phyloP scores from a whole-genome alignment of 441 rosid genomes.

The Codiaeum variegatum region DNA sequence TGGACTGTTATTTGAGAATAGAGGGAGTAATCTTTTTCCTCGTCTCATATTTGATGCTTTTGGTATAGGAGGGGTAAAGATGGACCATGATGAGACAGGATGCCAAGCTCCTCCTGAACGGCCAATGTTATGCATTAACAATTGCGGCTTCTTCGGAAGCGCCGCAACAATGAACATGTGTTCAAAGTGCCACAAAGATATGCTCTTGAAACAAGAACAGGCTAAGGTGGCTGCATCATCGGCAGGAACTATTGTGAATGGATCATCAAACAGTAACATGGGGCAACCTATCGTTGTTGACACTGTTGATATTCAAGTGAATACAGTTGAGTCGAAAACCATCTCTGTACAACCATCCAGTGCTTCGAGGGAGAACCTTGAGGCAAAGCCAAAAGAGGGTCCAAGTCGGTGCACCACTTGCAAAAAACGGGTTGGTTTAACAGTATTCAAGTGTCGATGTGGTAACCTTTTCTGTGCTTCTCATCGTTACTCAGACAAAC shows the following conservation, averaged over 20 bases:
- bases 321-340: slow-evolving; percentile 36
- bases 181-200: slow-evolving; percentile 56
- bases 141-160: slow-evolving; percentile 75
- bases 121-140: slow-evolving; percentile 77
- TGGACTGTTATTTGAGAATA: too few relatives aligned
- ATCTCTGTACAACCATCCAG: slow-evolving; percentile 38
- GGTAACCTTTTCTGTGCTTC: slow-evolving; percentile 59
- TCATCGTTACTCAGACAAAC: slow-evolving; percentile 82
- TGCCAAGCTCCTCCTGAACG: slow-evolving; percentile 92
- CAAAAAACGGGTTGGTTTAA: slow-evolving; percentile 58
- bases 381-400: slow-evolving; percentile 41
- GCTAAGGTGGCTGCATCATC: slow-evolving; percentile 46
- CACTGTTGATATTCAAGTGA: slow-evolving; percentile 21
- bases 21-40: too few relatives aligned
- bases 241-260: slow-evolving; percentile 38
- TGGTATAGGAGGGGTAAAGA: slow-evolving; percentile 42
- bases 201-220: slow-evolving; percentile 47
- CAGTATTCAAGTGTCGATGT: slow-evolving; percentile 68
- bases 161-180: slow-evolving; percentile 68
- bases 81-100: slow-evolving; percentile 95
- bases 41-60: slow-evolving; percentile 1
- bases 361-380: slow-evolving; percentile 38
- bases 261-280: slow-evolving; percentile 31
- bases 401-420: slow-evolving; percentile 51
- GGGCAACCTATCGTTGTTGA: slow-evolving; percentile 26